Conservation (phyloP, 2,329 filamentous ascomycete species). For the Colletotrichum sp. region DNA sequence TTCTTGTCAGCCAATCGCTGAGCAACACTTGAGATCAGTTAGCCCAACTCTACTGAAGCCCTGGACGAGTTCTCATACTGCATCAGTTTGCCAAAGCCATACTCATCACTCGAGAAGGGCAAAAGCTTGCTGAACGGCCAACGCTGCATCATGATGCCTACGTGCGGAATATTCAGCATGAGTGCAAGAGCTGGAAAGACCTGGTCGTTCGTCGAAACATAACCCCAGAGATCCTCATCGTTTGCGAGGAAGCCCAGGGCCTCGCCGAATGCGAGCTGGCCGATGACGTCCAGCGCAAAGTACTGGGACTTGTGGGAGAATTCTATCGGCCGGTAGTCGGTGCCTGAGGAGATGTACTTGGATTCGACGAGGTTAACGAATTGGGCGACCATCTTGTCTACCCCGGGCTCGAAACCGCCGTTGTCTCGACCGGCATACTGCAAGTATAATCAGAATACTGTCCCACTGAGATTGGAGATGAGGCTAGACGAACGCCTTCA, state of each 20-base stretch:
- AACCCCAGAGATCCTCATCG: slow-evolving; percentile 28
- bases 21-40: slow-evolving; percentile 23
- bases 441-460: background rate
- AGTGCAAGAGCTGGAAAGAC: slow-evolving; percentile 19
- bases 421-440: slow-evolving; percentile 19
- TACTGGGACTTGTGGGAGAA: slow-evolving; percentile 16
- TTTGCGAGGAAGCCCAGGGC: slow-evolving; percentile 29
- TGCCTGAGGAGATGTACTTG: slow-evolving; percentile 1
- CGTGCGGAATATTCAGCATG: slow-evolving; percentile 26
- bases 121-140: slow-evolving; percentile 23
- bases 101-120: slow-evolving; percentile 28
- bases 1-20: slow-evolving; percentile 28
- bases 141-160: slow-evolving; percentile 26
- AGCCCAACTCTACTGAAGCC: background rate
- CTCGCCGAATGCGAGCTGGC: slow-evolving; percentile 28
- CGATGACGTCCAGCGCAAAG: slow-evolving; percentile 31
- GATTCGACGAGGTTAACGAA: slow-evolving; percentile 9
- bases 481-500: background rate
- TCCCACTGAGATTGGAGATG: background rate
- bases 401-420: slow-evolving; percentile 2
- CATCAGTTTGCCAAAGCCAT: slow-evolving; percentile 37
- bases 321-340: slow-evolving; percentile 10
- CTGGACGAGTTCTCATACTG: too few species aligned
- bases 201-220: slow-evolving; percentile 18
- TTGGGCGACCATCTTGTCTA: slow-evolving; percentile 2